A percentile compares a stretch with the other conserved stretches of the same genome.
phyloP scores from a whole-genome alignment of 805 yeast genomes.

The Ogataea methylovora region DNA sequence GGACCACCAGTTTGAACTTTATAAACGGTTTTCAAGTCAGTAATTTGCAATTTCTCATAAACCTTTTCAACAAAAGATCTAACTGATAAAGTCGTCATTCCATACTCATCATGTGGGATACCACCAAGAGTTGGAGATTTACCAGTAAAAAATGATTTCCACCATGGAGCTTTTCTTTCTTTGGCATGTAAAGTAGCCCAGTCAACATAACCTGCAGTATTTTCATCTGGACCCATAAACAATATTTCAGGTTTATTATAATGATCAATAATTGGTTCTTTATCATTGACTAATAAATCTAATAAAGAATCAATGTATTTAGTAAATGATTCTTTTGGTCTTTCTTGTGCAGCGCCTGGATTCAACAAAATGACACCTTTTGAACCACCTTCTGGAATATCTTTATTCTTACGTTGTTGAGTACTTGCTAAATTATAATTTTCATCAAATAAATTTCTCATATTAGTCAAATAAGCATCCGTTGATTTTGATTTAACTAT shows the following conservation, averaged over 20 bases:
- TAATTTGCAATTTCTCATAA: conserved; percentile 62
- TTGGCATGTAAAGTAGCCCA: conserved; percentile 97
- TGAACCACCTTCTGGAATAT: conserved; percentile 98
- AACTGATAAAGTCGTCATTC: conserved; percentile 95
- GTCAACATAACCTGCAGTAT: conserved; percentile 90
- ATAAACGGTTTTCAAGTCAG: conserved; percentile 46
- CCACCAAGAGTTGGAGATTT: conserved; percentile 90
- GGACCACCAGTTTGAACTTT: conserved; percentile 99
- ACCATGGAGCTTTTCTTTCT: conserved; percentile 89
- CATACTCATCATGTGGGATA: conserved; percentile 96
- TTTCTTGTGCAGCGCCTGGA: conserved; percentile 66
- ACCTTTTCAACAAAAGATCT: conserved; percentile 85
- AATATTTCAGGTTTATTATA: conserved; percentile 81
- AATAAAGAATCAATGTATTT: conserved; percentile 89
- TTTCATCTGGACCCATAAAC: conserved; percentile 99
- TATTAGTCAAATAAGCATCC: conserved; percentile 81
- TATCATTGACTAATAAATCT: conserved; percentile 72
- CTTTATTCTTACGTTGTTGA: conserved; percentile 95
- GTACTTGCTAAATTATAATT: conserved; percentile 93
- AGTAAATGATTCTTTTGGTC: conserved; percentile 78
- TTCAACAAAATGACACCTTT: conserved; percentile 88
- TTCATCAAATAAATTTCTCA: conserved; percentile 88
- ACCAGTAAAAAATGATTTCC: conserved; percentile 98
- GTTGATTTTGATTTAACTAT: conserved; percentile 80
- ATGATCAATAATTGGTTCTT: conserved; percentile 79